Conservation (phyloP, 495 filamentous ascomycete genomes). For the Aspergillus cristatus region DNA sequence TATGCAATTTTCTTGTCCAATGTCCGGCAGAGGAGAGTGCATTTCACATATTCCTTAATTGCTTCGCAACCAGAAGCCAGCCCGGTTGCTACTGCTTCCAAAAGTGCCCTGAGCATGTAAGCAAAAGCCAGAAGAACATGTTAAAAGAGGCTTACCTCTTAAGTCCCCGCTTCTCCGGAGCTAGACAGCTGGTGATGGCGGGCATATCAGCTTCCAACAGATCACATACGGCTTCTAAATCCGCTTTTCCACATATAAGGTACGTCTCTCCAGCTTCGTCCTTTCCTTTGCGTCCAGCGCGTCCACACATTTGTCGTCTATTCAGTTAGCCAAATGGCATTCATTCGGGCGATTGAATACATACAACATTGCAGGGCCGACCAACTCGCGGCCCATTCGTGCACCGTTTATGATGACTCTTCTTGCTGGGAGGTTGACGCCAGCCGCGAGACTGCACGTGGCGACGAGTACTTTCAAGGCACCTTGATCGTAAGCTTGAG, state of each 20-base stretch:
- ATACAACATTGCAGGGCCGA: slow-evolving; percentile 68
- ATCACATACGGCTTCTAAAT: slow-evolving; percentile 59
- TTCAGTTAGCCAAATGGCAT: slow-evolving; percentile 1
- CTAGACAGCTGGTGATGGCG: slow-evolving; percentile 58
- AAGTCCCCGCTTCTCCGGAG: slow-evolving; percentile 58
- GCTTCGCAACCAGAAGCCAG: slow-evolving; percentile 60
- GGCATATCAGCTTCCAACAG: slow-evolving; percentile 69
- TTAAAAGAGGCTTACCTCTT: slow-evolving; percentile 42
- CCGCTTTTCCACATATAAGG: slow-evolving; percentile 61
- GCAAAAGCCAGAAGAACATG: not conserved
- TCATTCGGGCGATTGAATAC: slow-evolving; percentile 6
- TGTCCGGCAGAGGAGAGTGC: slow-evolving; percentile 56
- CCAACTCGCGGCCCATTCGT: slow-evolving; percentile 67
- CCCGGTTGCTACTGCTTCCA: slow-evolving; percentile 65
- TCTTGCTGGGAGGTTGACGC: slow-evolving; percentile 69
- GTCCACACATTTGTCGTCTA: slow-evolving; percentile 75
- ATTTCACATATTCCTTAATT: slow-evolving; percentile 61
- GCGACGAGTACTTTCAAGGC: slow-evolving; percentile 65
- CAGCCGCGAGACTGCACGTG: slow-evolving; percentile 77
- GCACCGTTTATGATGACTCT: slow-evolving; percentile 72
- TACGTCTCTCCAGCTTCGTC: slow-evolving; percentile 76
- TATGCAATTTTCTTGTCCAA: slow-evolving; percentile 47
- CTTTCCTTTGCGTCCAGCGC: slow-evolving; percentile 76
- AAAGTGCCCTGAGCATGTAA: slow-evolving; percentile 45
- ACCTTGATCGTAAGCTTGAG: slow-evolving; percentile 62